Evolutionary conservation across 73 alveolate genomes (phyloP).

Genomic region (Stentor coeruleus): DNA sequence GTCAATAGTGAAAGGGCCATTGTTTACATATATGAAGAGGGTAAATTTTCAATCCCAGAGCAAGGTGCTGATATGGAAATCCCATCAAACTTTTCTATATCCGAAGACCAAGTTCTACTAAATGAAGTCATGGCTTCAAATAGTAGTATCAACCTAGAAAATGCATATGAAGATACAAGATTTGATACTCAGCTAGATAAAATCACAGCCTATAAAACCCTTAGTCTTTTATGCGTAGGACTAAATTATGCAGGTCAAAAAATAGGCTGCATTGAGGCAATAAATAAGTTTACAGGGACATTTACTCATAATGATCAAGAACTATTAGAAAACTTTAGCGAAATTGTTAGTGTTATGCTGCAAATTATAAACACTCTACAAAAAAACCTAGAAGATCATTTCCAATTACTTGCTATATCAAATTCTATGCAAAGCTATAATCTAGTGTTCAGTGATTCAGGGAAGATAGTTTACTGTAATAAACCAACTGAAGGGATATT

Average conservation of each 20-base stretch:
- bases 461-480: background rate
- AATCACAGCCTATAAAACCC: conserved; percentile 13
- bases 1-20: background rate
- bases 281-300: conserved; percentile 17
- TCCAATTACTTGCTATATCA: background rate
- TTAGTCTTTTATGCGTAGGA: background rate
- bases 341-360: background rate
- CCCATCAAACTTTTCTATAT: background rate
- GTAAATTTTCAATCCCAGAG: background rate
- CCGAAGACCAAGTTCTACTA: background rate
- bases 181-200: conserved; percentile 11
- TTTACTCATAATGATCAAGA: background rate
- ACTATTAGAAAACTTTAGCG: background rate
- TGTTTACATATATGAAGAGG: background rate
- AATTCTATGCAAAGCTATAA: background rate
- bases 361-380: background rate
- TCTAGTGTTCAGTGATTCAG: background rate
- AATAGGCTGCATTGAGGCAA: background rate
- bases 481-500: background rate
- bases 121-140: conserved; percentile 13
- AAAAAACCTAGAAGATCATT: background rate
- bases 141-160: background rate
- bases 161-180: conserved; percentile 21
- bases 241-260: background rate
- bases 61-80: background rate